Evolutionary conservation across 805 yeast species (phyloP).

Genomic region (Candida taoyuanica): DNA sequence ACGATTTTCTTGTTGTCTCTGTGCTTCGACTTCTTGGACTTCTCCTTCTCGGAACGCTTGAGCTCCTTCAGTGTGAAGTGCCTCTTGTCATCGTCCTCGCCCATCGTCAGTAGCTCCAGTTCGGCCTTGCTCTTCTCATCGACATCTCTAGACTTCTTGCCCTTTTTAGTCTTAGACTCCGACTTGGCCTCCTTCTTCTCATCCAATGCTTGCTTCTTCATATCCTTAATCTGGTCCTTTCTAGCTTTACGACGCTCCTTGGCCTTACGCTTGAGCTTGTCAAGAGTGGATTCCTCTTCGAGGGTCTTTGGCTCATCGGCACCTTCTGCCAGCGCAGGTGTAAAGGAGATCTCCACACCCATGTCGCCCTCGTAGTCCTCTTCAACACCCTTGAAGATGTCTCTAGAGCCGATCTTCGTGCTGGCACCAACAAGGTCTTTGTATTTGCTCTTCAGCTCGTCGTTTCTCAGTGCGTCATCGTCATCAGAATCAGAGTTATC

Average conservation of each 20-base stretch:
- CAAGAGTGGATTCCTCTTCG: constrained; percentile 67
- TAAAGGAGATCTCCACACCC: constrained; percentile 88
- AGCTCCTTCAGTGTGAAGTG: constrained; percentile 82
- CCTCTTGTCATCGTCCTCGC: constrained; percentile 29
- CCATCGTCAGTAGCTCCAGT: constrained; percentile 66
- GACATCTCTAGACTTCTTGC: constrained; percentile 27
- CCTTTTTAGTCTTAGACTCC: constrained; percentile 26
- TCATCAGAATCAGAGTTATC: constrained; percentile 58
- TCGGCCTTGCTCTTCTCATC: constrained; percentile 55
- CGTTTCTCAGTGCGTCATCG: constrained; percentile 15
- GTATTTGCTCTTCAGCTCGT: constrained; percentile 51
- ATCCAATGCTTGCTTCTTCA: constrained; percentile 47
- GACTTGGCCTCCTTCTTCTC: constrained; percentile 43
- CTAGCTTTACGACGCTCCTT: constrained; percentile 88
- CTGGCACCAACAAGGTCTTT: constrained; percentile 48
- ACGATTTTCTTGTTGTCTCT: constrained; percentile 45
- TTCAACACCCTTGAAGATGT: constrained; percentile 28
- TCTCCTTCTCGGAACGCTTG: constrained; percentile 65
- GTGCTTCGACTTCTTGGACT: constrained; percentile 43
- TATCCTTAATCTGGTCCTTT: constrained; percentile 66
- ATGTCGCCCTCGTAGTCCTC: constrained; percentile 52
- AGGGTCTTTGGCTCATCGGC: constrained; percentile 29
- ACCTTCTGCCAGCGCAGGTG: constrained; percentile 58
- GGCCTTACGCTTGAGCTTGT: constrained; percentile 78
- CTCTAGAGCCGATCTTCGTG: constrained; percentile 30